These are phyloP conservation scores for Fusarium burgessii DNA, from an alignment of 2,329 filamentous ascomycete species.

Conservation along the genomic window DNA sequence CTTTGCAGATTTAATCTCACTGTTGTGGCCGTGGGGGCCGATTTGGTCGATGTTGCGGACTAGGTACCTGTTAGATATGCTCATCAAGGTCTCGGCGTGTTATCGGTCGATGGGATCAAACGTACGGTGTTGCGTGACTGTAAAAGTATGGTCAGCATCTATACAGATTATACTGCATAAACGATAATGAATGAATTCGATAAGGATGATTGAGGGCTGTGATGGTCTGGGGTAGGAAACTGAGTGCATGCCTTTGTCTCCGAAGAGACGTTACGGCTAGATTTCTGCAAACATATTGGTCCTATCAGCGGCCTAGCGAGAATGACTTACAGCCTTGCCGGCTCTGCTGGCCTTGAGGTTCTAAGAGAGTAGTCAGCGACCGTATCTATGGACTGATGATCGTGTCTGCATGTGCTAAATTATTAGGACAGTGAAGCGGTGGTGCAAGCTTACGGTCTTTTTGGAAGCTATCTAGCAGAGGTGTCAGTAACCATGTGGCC, in stretches of 20 bases:
- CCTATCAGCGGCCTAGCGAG: neutral
- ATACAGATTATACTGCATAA: neutral
- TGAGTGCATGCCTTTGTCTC: fast-evolving
- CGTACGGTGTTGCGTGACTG: fast-evolving
- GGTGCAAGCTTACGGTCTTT: neutral
- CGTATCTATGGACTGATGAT: neutral
- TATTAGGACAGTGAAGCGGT: neutral
- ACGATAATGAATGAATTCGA: neutral
- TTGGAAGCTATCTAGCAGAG: fast-evolving
- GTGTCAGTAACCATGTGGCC: neutral
- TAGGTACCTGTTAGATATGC: no score
- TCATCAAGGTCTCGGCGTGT: no score
- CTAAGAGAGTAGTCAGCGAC: neutral
- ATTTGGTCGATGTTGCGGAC: no score
- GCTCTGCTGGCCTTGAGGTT: no score
- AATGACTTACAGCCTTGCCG: neutral
- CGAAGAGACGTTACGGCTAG: fast-evolving
- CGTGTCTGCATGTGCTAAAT: neutral
- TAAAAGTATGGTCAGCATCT: neutral
- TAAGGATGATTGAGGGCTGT: neutral
- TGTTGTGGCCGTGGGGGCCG: no score
- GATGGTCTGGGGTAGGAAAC: neutral
- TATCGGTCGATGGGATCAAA: neutral
- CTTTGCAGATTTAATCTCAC: no score
- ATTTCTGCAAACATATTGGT: neutral